phyloP scores from a whole-genome alignment of 2,329 filamentous ascomycete genomes.

The Phyllosticta citriasiana region DNA sequence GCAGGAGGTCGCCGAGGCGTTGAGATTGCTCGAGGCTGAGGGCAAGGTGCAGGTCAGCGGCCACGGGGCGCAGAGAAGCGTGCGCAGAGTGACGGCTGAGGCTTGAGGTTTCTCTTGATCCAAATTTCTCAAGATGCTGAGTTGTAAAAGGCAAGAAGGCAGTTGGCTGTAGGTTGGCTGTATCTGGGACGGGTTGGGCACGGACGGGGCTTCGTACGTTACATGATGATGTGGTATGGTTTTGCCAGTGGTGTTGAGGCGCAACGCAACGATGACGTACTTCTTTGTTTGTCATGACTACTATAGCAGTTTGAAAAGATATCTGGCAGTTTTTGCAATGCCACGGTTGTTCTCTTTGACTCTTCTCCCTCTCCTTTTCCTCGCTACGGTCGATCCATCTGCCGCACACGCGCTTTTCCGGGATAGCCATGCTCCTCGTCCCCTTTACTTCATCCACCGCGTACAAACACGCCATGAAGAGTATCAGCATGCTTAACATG shows the following conservation, averaged over 20 bases:
- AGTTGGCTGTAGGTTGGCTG: neutral
- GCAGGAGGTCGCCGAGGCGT: slow-evolving; percentile 71
- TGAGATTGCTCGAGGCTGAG: slow-evolving; percentile 74
- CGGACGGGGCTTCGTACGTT: neutral
- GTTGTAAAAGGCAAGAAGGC: neutral
- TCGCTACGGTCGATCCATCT: too few species aligned
- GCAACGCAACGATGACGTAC: neutral
- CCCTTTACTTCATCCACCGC: too few species aligned
- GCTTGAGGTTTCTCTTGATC: slow-evolving; percentile 17
- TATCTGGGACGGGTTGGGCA: neutral
- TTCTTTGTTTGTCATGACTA: neutral
- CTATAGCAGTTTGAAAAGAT: neutral
- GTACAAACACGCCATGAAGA: too few species aligned
- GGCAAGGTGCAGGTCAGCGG: slow-evolving; percentile 70
- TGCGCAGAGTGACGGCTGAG: slow-evolving; percentile 61
- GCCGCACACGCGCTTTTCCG: too few species aligned
- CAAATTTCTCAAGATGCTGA: neutral
- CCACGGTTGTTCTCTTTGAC: neutral
- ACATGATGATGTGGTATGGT: neutral
- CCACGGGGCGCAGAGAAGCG: slow-evolving; percentile 71
- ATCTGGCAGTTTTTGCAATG: neutral
- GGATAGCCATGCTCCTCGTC: too few species aligned
- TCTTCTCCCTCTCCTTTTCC: neutral
- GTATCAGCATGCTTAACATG: too few species aligned
- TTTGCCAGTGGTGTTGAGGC: too few species aligned